Evolutionary conservation across 106 monocot genomes (phyloP).

Genomic region (Chionographis japonica): DNA sequence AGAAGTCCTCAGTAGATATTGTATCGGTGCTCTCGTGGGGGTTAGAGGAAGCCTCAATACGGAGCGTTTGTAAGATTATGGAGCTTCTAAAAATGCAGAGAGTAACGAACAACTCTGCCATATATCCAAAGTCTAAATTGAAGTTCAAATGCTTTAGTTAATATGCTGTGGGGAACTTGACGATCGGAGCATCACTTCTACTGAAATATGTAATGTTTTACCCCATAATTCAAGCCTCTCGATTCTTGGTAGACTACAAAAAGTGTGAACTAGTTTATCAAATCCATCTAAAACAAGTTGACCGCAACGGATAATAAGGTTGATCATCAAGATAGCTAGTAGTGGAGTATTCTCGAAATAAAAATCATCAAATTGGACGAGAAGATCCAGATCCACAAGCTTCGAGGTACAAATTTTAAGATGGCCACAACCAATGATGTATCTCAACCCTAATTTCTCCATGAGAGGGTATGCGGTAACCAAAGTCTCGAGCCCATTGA

Average conservation of each 20-base stretch:
- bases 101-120: not conserved
- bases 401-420: not conserved
- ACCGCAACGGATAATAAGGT: not conserved
- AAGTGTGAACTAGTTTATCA: not conserved
- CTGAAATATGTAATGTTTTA: constrained; percentile 1
- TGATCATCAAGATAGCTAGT: not conserved
- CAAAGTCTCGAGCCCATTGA: not conserved
- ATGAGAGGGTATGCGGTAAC: not conserved
- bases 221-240: not conserved
- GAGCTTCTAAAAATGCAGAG: constrained; percentile 15
- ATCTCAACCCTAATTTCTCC: not conserved
- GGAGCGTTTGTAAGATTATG: not conserved
- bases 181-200: constrained; percentile 1
- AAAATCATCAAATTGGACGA: constrained; percentile 2
- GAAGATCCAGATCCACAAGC: constrained; percentile 2
- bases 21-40: not conserved
- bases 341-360: not conserved
- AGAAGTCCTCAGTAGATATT: not conserved
- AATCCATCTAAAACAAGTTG: not conserved
- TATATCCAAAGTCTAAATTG: constrained; percentile 4
- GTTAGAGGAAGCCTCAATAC: not conserved
- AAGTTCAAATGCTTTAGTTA: not conserved
- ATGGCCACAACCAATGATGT: not conserved
- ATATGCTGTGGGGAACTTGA: constrained; percentile 1
- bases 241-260: not conserved